phyloP scores from a whole-genome alignment of 768 basidiomycete genomes.

The Tulasnella sp. region DNA sequence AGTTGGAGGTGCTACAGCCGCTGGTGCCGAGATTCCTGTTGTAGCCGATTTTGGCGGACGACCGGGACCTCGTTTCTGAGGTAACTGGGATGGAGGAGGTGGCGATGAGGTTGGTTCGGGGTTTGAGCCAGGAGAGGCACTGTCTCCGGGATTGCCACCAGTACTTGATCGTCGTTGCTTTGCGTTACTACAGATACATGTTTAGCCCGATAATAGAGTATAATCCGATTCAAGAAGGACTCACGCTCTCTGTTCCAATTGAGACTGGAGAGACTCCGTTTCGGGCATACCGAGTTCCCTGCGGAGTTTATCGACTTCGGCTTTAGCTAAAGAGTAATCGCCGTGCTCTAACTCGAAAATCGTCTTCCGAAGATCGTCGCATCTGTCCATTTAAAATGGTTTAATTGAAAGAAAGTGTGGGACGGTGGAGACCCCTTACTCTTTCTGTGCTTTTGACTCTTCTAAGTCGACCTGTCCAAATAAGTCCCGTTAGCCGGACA shows the following conservation, averaged over 20 bases:
- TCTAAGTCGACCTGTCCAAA: constrained; percentile 47
- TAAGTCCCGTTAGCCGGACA: constrained; percentile 21
- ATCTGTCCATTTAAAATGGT: constrained; percentile 29
- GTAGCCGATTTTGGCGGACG: neutral
- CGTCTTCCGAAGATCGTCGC: constrained; percentile 51
- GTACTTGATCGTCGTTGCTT: neutral
- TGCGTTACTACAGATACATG: neutral
- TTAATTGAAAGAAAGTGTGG: neutral
- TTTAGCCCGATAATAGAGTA: neutral
- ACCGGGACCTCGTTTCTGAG: neutral
- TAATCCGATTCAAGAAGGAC: constrained; percentile 18
- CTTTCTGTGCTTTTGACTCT: constrained; percentile 53
- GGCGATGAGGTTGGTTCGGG: neutral
- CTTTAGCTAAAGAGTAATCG: constrained; percentile 63
- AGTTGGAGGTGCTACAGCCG: constrained; percentile 7
- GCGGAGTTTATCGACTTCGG: constrained; percentile 64
- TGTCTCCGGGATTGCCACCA: neutral
- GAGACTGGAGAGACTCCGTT: constrained; percentile 57
- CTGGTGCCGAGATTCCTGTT: constrained; percentile 5
- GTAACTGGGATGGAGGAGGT: neutral
- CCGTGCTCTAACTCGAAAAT: constrained; percentile 59
- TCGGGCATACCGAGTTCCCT: constrained; percentile 66
- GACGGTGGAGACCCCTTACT: constrained; percentile 34
- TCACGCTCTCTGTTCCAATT: constrained; percentile 61
- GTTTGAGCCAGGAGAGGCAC: neutral